Evolutionary conservation across 306 rosid species (phyloP).

Genomic region (Aeschynomene evenia): DNA sequence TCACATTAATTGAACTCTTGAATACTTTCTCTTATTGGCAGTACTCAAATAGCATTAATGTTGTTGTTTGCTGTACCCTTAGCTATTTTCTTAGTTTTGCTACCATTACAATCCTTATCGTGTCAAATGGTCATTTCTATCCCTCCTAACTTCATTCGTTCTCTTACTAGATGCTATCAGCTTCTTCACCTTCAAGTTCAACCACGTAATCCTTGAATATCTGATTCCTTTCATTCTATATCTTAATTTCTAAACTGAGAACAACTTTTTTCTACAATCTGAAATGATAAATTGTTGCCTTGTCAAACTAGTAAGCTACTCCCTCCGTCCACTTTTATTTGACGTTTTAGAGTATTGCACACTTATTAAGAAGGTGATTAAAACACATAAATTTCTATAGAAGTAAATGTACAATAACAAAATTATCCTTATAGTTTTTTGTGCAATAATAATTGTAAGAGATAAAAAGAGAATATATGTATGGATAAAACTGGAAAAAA

Average conservation of each 20-base stretch:
- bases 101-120: not conserved
- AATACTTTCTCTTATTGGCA: not conserved
- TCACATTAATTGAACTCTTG: not conserved
- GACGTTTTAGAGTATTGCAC: too few relatives aligned
- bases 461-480: too few relatives aligned
- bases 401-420: too few relatives aligned
- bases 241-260: conserved; percentile 10
- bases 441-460: too few relatives aligned
- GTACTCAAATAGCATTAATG: not conserved
- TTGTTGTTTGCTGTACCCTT: conserved; percentile 26
- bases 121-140: not conserved
- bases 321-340: too few relatives aligned
- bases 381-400: too few relatives aligned
- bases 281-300: not conserved
- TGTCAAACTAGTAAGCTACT: conserved; percentile 11
- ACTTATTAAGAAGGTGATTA: too few relatives aligned
- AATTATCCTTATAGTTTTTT: too few relatives aligned
- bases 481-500: too few relatives aligned
- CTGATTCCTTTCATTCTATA: conserved; percentile 10
- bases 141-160: not conserved
- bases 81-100: conserved; percentile 10
- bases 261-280: conserved; percentile 6
- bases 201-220: conserved; percentile 7
- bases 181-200: conserved; percentile 25
- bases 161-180: not conserved